Conservation (phyloP, 2,329 filamentous ascomycete species). For the Colletotrichum spinosum region DNA sequence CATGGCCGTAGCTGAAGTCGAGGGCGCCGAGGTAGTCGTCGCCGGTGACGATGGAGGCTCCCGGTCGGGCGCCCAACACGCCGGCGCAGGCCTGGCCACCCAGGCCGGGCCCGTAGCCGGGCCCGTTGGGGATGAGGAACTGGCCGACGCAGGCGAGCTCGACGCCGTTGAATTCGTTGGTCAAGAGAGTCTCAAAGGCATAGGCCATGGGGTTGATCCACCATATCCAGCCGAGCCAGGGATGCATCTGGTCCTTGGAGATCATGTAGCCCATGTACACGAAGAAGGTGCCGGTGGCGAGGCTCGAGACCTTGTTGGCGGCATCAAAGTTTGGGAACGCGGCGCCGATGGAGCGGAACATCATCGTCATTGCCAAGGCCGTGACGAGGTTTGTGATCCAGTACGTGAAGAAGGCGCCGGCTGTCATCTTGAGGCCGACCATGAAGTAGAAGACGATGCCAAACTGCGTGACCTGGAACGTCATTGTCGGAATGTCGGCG, state of each 20-base stretch:
- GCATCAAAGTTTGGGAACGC: conserved; percentile 73
- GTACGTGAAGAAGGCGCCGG: conserved; percentile 81
- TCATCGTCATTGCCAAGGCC: conserved; percentile 78
- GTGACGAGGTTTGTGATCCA: conserved; percentile 75
- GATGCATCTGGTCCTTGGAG: conserved; percentile 67
- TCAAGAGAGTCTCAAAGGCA: conserved; percentile 77
- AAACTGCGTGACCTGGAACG: conserved; percentile 60
- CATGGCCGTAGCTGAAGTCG: conserved; percentile 23
- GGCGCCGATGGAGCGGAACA: conserved; percentile 80
- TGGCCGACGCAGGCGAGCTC: conserved; percentile 55
- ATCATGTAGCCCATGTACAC: conserved; percentile 71
- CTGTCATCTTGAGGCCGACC: conserved; percentile 62
- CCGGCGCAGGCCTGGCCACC: background rate
- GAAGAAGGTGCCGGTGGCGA: conserved; percentile 52
- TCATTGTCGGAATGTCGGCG: conserved; percentile 68
- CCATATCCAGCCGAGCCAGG: conserved; percentile 81
- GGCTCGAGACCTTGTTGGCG: conserved; percentile 43
- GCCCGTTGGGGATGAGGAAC: conserved; percentile 20
- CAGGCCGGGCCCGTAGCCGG: background rate
- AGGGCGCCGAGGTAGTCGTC: conserved; percentile 35
- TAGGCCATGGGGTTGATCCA: conserved; percentile 81
- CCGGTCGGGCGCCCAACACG: background rate
- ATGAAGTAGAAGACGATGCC: conserved; percentile 70
- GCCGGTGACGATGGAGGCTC: conserved; percentile 42
- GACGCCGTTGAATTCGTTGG: conserved; percentile 71